Conservation (phyloP, 73 alveolate genomes). For the Uronychia setigera region DNA sequence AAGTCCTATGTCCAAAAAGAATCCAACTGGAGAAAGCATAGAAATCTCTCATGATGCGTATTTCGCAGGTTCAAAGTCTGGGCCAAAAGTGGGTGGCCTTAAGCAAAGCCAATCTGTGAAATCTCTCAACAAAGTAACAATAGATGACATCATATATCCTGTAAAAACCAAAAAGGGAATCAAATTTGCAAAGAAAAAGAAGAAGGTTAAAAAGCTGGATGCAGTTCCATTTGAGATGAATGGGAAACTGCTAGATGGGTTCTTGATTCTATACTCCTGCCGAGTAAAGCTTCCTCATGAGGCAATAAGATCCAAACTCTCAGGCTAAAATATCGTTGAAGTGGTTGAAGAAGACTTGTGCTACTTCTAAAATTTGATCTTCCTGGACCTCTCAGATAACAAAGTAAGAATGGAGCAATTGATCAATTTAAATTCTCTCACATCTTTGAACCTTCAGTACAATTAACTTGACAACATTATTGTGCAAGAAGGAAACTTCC, state of each 20-base stretch:
- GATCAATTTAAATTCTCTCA: constrained; percentile 10
- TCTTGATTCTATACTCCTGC: constrained; percentile 33
- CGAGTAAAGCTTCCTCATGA: constrained; percentile 61
- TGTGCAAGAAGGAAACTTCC: constrained; percentile 13
- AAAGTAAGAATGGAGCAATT: constrained; percentile 33
- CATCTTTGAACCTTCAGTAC: constrained; percentile 28
- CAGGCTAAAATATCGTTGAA: constrained; percentile 19
- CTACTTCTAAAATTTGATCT: constrained; percentile 35
- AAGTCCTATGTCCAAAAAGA: neutral
- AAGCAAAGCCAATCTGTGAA: neutral
- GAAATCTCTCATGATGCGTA: neutral
- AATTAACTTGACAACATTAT: neutral
- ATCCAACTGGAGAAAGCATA: neutral
- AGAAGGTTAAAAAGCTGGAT: neutral
- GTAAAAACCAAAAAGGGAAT: constrained; percentile 59
- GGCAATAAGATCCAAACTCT: constrained; percentile 44
- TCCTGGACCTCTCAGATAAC: constrained; percentile 58
- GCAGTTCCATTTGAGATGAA: neutral
- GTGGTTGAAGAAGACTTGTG: constrained; percentile 42
- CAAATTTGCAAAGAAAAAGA: constrained; percentile 44
- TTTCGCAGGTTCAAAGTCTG: too few species aligned
- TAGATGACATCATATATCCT: constrained; percentile 58
- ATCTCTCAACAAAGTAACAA: constrained; percentile 41
- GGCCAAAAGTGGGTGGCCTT: neutral
- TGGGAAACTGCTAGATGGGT: constrained; percentile 52